Percentiles rank a stretch among this genome's conserved stretches.
These are phyloP conservation scores for Xylariales sp. DNA, from an alignment of 2,329 filamentous ascomycete species.

Conservation along the genomic window DNA sequence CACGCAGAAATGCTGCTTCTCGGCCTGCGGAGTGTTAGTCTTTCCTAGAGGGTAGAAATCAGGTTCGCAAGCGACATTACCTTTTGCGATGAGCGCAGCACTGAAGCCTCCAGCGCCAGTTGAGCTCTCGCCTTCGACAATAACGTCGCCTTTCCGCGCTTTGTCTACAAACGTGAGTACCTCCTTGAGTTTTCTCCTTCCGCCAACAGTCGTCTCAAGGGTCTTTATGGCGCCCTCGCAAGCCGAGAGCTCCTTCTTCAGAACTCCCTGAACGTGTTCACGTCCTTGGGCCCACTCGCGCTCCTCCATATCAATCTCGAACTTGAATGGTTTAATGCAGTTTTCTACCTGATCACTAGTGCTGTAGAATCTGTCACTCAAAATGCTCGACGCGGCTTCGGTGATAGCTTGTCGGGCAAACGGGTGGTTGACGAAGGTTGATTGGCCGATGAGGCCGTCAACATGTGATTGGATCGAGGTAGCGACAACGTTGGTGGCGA, in stretches of 20 bases:
- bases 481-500: constrained; percentile 89
- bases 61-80: constrained; percentile 41
- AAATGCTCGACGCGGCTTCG: constrained; percentile 81
- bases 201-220: constrained; percentile 74
- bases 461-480: constrained; percentile 82
- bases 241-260: constrained; percentile 84
- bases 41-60: background rate
- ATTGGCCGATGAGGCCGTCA: constrained; percentile 70
- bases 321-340: constrained; percentile 98
- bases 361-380: constrained; percentile 93
- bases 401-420: constrained; percentile 91
- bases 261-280: constrained; percentile 71
- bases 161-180: constrained; percentile 90
- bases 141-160: constrained; percentile 77
- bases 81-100: constrained; percentile 74
- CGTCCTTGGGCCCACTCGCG: constrained; percentile 82
- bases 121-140: constrained; percentile 75
- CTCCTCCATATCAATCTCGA: constrained; percentile 91
- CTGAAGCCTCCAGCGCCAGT: constrained; percentile 93
- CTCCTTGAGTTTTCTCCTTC: constrained; percentile 79
- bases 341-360: constrained; percentile 98
- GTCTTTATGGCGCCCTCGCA: constrained; percentile 74
- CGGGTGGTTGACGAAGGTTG: constrained; percentile 84
- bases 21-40: constrained; percentile 56
- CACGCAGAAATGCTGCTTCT: constrained; percentile 89